A percentile compares a stretch with the other conserved stretches of the same genome.
Conservation (phyloP, 1,284 basidiomycete species). For the Earliella scabrosa region DNA sequence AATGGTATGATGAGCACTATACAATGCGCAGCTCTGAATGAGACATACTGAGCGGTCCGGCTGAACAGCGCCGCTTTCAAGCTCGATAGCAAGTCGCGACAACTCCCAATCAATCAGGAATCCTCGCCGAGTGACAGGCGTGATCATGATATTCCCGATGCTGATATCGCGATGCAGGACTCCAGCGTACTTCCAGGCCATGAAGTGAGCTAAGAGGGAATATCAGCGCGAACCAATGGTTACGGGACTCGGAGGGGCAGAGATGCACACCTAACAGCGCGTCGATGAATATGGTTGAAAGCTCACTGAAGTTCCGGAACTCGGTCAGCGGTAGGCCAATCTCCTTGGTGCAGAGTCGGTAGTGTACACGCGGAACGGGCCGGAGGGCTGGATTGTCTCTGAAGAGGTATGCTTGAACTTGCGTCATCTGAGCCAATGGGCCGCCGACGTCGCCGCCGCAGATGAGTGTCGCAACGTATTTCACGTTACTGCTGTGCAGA, state of each 20-base stretch:
- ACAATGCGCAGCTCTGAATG: not conserved
- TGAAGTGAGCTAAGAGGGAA: not conserved
- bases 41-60: slow-evolving; percentile 3
- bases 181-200: not conserved
- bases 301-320: not conserved
- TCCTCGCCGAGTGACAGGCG: not conserved
- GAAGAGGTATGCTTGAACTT: not conserved
- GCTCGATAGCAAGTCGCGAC: not conserved
- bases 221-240: not conserved
- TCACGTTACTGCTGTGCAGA: not conserved
- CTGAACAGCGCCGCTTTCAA: not conserved
- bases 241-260: not conserved
- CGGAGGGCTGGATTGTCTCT: not conserved
- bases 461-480: not conserved
- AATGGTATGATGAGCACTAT: not conserved
- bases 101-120: slow-evolving; percentile 17
- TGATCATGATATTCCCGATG: slow-evolving; percentile 16
- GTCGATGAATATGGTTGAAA: not conserved
- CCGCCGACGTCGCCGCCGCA: slow-evolving; percentile 16
- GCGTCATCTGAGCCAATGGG: not conserved
- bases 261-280: not conserved
- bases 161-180: slow-evolving; percentile 17
- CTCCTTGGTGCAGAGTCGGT: not conserved
- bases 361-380: slow-evolving; percentile 1
- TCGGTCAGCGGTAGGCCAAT: not conserved